phyloP scores from a whole-genome alignment of 306 rosid genomes.

The Cucumis hystrix region DNA sequence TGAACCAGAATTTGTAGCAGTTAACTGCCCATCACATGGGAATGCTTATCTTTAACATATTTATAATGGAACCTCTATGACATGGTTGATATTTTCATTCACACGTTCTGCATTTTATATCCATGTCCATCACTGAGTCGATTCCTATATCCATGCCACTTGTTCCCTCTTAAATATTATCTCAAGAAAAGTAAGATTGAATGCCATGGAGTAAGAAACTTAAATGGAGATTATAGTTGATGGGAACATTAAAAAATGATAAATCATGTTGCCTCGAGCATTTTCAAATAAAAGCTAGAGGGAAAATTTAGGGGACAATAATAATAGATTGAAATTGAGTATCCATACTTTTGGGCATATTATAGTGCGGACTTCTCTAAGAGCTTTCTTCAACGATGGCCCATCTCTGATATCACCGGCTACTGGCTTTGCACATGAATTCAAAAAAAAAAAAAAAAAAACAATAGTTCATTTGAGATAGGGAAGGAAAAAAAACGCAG shows the following conservation, averaged over 20 bases:
- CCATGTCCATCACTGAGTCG: neutral
- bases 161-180: neutral
- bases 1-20: neutral
- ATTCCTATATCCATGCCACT: neutral
- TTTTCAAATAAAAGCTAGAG: neutral
- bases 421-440: slow-evolving; percentile 42
- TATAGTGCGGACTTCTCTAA: slow-evolving; percentile 69
- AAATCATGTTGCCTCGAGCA: neutral
- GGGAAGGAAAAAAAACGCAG: neutral
- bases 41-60: neutral
- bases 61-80: neutral
- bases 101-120: neutral
- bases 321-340: neutral
- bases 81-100: neutral
- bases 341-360: slow-evolving; percentile 75
- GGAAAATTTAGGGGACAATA: neutral
- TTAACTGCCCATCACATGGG: neutral
- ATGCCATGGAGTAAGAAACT: neutral
- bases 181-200: neutral
- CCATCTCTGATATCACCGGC: slow-evolving; percentile 56
- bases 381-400: slow-evolving; percentile 51
- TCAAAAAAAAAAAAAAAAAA: slow-evolving; percentile 10
- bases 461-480: slow-evolving; percentile 7
- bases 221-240: neutral
- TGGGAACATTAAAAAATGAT: neutral